Evolutionary conservation across 2,329 filamentous ascomycete genomes (phyloP).

Genomic region (Pseudogymnoascus sp.): DNA sequence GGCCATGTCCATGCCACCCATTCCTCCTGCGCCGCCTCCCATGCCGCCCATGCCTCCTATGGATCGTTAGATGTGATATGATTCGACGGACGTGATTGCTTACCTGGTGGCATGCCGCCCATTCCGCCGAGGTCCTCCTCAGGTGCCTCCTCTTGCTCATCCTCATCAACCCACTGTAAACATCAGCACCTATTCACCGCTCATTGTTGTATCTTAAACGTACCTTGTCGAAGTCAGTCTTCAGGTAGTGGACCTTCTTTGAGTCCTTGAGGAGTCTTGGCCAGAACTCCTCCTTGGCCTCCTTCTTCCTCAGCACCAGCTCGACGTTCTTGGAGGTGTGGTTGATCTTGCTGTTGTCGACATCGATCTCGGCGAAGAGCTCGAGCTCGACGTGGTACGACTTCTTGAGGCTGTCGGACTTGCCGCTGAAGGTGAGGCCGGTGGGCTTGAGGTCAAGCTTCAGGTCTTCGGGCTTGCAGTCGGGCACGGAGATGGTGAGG

Average conservation of each 20-base stretch:
- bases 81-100: conserved; percentile 25
- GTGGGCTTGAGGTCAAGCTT: conserved; percentile 77
- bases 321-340: conserved; percentile 84
- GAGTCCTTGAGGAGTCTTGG: conserved; percentile 83
- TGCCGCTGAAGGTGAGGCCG: conserved; percentile 71
- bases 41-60: conserved; percentile 26
- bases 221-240: conserved; percentile 97
- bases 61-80: conserved; percentile 1
- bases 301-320: conserved; percentile 94
- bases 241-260: conserved; percentile 89
- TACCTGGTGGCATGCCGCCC: conserved; percentile 52
- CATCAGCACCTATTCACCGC: not conserved
- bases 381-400: conserved; percentile 81
- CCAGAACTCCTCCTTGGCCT: conserved; percentile 91
- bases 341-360: conserved; percentile 72
- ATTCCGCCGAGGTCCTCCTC: conserved; percentile 72
- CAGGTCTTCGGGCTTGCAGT: conserved; percentile 66
- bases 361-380: conserved; percentile 86
- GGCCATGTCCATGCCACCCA: conserved; percentile 29
- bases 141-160: conserved; percentile 86
- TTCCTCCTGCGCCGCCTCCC: conserved; percentile 39
- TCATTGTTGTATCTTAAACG: conserved; percentile 19
- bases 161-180: conserved; percentile 29
- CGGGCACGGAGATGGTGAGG: conserved; percentile 81
- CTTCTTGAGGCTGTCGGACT: conserved; percentile 74